These are phyloP conservation scores for Nakazawaea ambrosiae DNA, from an alignment of 805 yeast genomes.

Conservation along the genomic window DNA sequence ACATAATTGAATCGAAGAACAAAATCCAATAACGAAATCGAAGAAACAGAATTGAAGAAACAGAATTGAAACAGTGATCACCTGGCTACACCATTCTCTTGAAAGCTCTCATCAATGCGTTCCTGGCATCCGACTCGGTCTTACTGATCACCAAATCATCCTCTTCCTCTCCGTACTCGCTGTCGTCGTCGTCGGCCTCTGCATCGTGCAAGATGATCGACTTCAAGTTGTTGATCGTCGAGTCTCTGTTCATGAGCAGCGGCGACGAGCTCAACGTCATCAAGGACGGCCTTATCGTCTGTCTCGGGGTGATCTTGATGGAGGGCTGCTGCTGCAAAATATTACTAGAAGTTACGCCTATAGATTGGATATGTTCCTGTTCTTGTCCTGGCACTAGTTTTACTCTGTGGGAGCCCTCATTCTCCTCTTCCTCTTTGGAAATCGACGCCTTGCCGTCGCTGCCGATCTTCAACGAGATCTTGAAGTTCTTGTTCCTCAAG, in stretches of 20 bases:
- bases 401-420: background rate
- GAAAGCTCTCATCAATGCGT: constrained; percentile 11
- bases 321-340: background rate
- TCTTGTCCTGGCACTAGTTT: too few relatives aligned
- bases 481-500: constrained; percentile 1
- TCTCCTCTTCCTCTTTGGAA: constrained; percentile 4
- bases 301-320: constrained; percentile 7
- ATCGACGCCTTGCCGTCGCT: constrained; percentile 10
- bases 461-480: constrained; percentile 9
- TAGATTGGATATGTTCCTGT: too few relatives aligned
- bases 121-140: constrained; percentile 10
- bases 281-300: constrained; percentile 11
- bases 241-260: constrained; percentile 1
- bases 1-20: too few relatives aligned
- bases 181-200: constrained; percentile 1
- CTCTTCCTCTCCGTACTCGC: constrained; percentile 1
- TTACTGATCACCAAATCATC: background rate
- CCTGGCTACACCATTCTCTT: constrained; percentile 4
- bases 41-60: too few relatives aligned
- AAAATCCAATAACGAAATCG: too few relatives aligned
- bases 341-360: background rate
- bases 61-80: too few relatives aligned
- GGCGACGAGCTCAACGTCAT: constrained; percentile 11
- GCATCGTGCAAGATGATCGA: constrained; percentile 3
- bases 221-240: constrained; percentile 4